These are phyloP conservation scores for Dipteronia dyeriana DNA, from an alignment of 345 rosid genomes.

Conservation along the genomic window DNA sequence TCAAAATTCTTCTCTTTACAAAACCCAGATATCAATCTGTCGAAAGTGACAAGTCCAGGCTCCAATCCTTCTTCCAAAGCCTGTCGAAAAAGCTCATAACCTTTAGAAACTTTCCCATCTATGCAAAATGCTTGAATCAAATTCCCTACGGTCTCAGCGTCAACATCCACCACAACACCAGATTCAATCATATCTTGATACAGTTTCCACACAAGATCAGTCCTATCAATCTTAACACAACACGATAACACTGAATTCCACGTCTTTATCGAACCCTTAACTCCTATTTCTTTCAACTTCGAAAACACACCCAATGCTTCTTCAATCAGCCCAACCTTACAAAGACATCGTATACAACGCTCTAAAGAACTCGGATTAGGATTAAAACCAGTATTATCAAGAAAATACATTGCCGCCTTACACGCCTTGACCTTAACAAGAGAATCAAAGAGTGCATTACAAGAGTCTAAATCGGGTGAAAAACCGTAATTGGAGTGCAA, in stretches of 20 bases:
- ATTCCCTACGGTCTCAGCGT: slow-evolving; percentile 37
- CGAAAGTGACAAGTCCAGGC: slow-evolving; percentile 33
- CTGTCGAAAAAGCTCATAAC: slow-evolving; percentile 50
- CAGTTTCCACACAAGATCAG: slow-evolving; percentile 50
- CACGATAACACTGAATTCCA: slow-evolving; percentile 57
- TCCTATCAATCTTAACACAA: slow-evolving; percentile 41
- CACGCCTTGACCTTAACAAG: slow-evolving; percentile 62
- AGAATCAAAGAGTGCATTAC: slow-evolving; percentile 51
- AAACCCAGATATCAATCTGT: slow-evolving; percentile 41
- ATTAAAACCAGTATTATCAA: slow-evolving; percentile 37
- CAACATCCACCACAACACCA: slow-evolving; percentile 30
- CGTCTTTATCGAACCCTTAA: slow-evolving; percentile 28
- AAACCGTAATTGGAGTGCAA: slow-evolving; percentile 33
- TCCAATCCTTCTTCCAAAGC: slow-evolving; percentile 43
- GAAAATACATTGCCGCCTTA: slow-evolving; percentile 46
- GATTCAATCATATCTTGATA: slow-evolving; percentile 46
- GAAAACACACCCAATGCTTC: slow-evolving; percentile 45
- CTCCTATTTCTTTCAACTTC: slow-evolving; percentile 34
- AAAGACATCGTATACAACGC: slow-evolving; percentile 52
- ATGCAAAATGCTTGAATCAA: slow-evolving; percentile 51
- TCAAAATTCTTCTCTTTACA: slow-evolving; percentile 27
- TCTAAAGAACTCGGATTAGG: slow-evolving; percentile 43
- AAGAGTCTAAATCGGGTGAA: slow-evolving; percentile 45
- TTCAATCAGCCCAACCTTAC: slow-evolving; percentile 45
- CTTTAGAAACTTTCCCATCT: slow-evolving; percentile 38